Evolutionary conservation across 208 protist genomes (phyloP), one percentile per base, ranked within the genome.

Genomic region (Leptomonas pyrrhocoris): DNA sequence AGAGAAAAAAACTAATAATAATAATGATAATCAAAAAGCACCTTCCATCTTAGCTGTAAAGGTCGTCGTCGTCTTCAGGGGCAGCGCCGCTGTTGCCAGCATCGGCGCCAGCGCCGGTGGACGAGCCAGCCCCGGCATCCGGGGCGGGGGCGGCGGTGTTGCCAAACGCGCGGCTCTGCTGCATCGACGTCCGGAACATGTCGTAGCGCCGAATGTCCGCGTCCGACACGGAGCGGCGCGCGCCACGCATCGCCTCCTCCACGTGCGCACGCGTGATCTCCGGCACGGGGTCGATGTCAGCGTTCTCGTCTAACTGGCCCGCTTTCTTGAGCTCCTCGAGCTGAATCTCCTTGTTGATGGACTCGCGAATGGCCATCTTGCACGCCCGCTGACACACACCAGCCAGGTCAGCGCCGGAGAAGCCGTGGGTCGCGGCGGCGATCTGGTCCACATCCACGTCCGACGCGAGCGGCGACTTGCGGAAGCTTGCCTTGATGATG

Each of bases 361-460:
- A 94, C 78, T 98, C 91, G 60, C 90, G 84, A 61, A 98, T 97
- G 1, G 94, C 94, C 67, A 98, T 79, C 74, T 98, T 97, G 78
- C 89, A 94, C 16, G 93, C 93, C n/a, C 93, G 88, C 75, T 97
- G 93, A 71, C 84, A 92, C 59, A 97, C 95, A 53, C 88, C 90
- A 23, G 91, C 42, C 13, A 99, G 75, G 86, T 99, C 99, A 40
- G 99, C 99, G 74, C 99, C 99, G 60, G 96, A 99, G 92, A 99
- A 99, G 70, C 99, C 99, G 54, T 99, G 85, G 9, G 99, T 99
- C 8, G 76, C 77, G 36, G 95, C 78, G 19, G 99, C 99, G 36
- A 99, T 90, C 51, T 97, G 79, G 11, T 98, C 83, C 2, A 99
- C 70, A 72, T 99, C 92, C 21, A 99, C 93, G 73, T 99, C 96